Conservation (phyloP, 805 yeast genomes). For the Saccharomycopsis microspora region DNA sequence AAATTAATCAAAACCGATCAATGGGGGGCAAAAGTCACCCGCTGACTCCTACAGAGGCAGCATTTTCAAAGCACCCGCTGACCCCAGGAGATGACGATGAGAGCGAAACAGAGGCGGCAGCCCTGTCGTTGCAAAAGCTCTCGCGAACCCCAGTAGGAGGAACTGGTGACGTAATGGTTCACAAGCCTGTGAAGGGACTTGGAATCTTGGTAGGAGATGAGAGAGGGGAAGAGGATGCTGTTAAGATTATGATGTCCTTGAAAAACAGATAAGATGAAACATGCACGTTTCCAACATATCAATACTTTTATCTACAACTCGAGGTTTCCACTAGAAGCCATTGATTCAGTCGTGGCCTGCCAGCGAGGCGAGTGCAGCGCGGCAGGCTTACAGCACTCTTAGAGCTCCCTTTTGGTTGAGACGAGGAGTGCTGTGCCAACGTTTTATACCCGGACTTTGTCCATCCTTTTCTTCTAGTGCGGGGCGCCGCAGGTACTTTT, state of each 20-base stretch:
- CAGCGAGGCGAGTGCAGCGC: no score
- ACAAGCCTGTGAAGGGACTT: neutral
- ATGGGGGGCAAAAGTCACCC: neutral
- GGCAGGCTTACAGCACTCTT: no score
- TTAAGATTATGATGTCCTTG: constrained; percentile 16
- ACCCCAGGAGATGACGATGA: neutral
- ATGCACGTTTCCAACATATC: neutral
- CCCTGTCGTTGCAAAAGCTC: neutral
- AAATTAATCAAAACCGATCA: neutral
- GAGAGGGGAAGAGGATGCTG: constrained; percentile 14
- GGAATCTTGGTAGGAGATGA: constrained; percentile 3
- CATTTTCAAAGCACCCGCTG: no score
- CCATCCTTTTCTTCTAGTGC: no score
- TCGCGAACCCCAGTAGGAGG: neutral
- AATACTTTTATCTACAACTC: neutral
- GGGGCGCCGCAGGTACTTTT: no score
- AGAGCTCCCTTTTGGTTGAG: no score
- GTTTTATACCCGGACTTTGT: no score
- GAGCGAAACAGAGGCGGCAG: neutral
- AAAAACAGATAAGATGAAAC: constrained; percentile 6
- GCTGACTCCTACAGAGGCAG: no score
- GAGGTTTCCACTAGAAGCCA: neutral
- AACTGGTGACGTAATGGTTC: neutral
- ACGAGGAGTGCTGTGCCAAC: no score
- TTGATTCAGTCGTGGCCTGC: no score